Percentiles rank a stretch among this genome's conserved stretches.
Evolutionary conservation across 257 asterid species (phyloP).

Genomic region (Solanum arcanum): DNA sequence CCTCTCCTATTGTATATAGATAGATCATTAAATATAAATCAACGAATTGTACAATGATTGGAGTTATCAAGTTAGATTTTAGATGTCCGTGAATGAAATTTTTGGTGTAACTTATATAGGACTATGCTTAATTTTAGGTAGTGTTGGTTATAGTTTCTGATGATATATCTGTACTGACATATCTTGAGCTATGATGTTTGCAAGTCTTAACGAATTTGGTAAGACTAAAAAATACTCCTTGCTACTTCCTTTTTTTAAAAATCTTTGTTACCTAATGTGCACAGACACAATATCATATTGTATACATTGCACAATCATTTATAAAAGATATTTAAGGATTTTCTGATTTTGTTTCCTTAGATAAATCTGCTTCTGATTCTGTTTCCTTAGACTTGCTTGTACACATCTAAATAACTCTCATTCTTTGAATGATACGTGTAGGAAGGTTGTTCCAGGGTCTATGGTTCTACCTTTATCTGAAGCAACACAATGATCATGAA

Average conservation of each 20-base stretch:
- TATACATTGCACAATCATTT: background rate
- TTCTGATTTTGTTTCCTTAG: background rate
- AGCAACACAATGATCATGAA: background rate
- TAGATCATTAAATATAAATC: background rate
- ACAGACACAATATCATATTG: background rate
- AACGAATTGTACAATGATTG: background rate
- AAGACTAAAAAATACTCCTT: background rate
- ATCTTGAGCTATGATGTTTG: background rate
- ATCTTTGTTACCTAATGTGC: background rate
- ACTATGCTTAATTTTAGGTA: background rate
- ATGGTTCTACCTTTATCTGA: background rate
- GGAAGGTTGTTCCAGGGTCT: background rate
- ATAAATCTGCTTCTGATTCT: background rate
- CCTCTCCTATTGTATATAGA: background rate
- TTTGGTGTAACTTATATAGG: background rate
- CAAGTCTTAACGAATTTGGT: background rate
- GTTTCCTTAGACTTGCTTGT: background rate
- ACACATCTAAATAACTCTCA: background rate
- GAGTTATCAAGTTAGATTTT: background rate
- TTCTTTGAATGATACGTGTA: background rate
- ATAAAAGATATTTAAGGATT: background rate
- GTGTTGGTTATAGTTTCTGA: background rate
- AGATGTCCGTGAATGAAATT: background rate
- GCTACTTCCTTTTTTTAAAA: background rate
- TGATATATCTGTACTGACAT: background rate